Evolutionary conservation across 495 filamentous ascomycete genomes (phyloP), one percentile per base, ranked within the genome.

Genomic region (Daldinia decipiens): DNA sequence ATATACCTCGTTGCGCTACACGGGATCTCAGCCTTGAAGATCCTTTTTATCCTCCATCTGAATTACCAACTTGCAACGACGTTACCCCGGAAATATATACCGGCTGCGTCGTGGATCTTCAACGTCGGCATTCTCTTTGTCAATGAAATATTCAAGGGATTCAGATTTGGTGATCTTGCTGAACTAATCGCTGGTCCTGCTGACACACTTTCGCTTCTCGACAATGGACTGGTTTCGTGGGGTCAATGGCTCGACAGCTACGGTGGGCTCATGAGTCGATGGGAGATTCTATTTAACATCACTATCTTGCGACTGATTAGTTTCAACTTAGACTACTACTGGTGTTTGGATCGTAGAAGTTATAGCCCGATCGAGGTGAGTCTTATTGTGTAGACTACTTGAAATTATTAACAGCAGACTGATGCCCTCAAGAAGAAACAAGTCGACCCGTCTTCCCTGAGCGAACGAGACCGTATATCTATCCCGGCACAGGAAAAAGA

Each of bases 251-350:
- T 97, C 8, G 94, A 98, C 79, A 82, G 81, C 43, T 87, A 91
- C 68, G 90, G 94, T 12, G 95, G 95, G 5, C 78, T 99, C 21
- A 88, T 94, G 74, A 83, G 91, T 2, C 86, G 94, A 65, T 99
- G 95, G 95, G 92, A 97, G 77, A 88, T 99, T 36, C 86, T 95
- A 12, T 99, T 99, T 86, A 99, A 98, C 72, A 87, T 99, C 66
- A 98, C 95, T n/a, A 87, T 97, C 5, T 82, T 99, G 43, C 88
- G 95, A 24, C 82, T 98, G 45, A 93, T 99, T 65, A 97, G 93
- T 79, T 99, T 97, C 86, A 98, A 98, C 78, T 81, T 99, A 73
- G 95, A 99, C 76, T 93, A 97, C 80, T 92, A 95, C 79, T 99
- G 96, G 95, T 94, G 93, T 68, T 79, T 92, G 0, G 86, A 92